These are phyloP conservation scores for Diaporthe helianthi DNA, from an alignment of 2,329 filamentous ascomycete species.

Conservation along the genomic window DNA sequence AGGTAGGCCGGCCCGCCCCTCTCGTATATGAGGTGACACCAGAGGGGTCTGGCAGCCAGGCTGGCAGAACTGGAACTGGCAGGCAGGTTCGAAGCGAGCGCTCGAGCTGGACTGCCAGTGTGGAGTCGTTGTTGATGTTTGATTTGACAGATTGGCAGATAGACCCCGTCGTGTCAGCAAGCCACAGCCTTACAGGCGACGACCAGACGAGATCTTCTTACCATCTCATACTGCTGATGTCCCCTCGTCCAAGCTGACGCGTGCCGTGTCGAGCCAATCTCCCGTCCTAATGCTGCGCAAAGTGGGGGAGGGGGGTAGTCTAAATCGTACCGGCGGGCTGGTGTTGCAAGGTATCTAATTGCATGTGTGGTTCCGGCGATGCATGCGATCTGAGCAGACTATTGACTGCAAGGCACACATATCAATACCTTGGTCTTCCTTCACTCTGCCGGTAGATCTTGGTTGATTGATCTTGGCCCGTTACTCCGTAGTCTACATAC, in stretches of 20 bases:
- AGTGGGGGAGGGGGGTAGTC: too few species aligned
- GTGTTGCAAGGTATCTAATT: neutral
- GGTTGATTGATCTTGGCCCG: neutral
- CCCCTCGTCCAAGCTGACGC: neutral
- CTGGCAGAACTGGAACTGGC: neutral
- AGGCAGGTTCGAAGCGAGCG: neutral
- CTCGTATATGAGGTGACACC: neutral
- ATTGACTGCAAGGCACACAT: slow-evolving; percentile 14
- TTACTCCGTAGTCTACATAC: too few species aligned
- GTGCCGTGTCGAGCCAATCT: neutral
- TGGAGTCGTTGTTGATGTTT: neutral
- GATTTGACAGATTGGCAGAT: neutral
- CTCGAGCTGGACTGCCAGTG: neutral
- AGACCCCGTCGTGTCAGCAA: neutral
- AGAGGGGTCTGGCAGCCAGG: too few species aligned
- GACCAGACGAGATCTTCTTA: neutral
- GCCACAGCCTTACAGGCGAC: slow-evolving; percentile 12
- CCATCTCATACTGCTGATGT: neutral
- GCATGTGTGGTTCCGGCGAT: neutral
- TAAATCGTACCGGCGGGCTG: too few species aligned
- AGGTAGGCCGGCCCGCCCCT: neutral
- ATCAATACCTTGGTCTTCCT: too few species aligned
- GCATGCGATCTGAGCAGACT: slow-evolving; percentile 12
- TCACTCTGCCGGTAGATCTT: slow-evolving; percentile 12
- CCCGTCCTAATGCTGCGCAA: neutral